Percentiles rank a stretch among this genome's conserved stretches.
phyloP scores from a whole-genome alignment of 352 stramenopile genomes.

The Pythium insidiosum region DNA sequence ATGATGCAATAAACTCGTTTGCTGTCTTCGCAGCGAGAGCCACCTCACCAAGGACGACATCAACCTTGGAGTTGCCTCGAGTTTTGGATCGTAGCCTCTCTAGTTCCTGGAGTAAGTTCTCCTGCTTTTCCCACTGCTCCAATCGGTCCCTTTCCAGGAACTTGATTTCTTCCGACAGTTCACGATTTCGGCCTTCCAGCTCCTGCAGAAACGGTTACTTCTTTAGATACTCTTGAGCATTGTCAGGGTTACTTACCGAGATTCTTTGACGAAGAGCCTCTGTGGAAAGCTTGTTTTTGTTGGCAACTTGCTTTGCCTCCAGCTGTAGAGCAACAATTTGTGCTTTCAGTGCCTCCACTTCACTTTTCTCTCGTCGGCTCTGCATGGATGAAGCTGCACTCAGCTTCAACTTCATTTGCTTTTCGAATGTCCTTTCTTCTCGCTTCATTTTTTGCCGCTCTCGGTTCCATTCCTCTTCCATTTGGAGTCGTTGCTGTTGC shows the following conservation, averaged over 20 bases:
- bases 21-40: too few relatives aligned
- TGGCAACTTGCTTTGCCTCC: slow-evolving; percentile 25
- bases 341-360: slow-evolving; percentile 72
- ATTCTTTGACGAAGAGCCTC: slow-evolving; percentile 63
- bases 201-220: slow-evolving; percentile 25
- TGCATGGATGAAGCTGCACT: slow-evolving; percentile 41
- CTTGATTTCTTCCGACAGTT: slow-evolving; percentile 65
- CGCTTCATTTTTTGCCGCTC: slow-evolving; percentile 71
- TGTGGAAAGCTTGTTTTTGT: slow-evolving; percentile 59
- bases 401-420: slow-evolving; percentile 65
- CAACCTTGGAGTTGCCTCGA: too few relatives aligned
- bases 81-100: too few relatives aligned
- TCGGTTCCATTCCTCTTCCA: slow-evolving; percentile 62
- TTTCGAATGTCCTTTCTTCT: slow-evolving; percentile 55
- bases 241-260: slow-evolving; percentile 21
- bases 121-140: slow-evolving; percentile 68
- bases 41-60: too few relatives aligned
- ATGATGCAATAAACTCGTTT: too few relatives aligned
- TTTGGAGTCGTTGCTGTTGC: slow-evolving; percentile 38
- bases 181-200: slow-evolving; percentile 65
- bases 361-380: slow-evolving; percentile 48
- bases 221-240: background rate
- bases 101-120: slow-evolving; percentile 36
- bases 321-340: slow-evolving; percentile 80
- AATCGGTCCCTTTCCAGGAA: slow-evolving; percentile 72